These are phyloP conservation scores for Lonicera japonica DNA, from an alignment of 129 eudicot genomes.

Conservation along the genomic window DNA sequence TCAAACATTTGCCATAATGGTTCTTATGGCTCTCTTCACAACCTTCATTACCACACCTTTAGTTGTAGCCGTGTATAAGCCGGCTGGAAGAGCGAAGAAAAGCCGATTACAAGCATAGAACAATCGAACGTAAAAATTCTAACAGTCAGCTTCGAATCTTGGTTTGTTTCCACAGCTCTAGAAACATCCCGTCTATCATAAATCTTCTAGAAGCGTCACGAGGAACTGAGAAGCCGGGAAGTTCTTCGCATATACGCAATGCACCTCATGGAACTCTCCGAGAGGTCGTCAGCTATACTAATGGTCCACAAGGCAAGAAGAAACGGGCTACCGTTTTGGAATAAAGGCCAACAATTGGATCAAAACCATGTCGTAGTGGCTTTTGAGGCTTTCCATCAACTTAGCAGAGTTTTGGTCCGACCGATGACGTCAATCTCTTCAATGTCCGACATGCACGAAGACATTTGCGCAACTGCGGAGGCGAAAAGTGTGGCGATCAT, in stretches of 20 bases:
- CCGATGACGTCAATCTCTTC: constrained; percentile 27
- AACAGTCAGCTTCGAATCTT: constrained; percentile 20
- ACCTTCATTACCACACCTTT: constrained; percentile 39
- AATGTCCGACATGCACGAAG: constrained; percentile 24
- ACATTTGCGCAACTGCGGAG: constrained; percentile 20
- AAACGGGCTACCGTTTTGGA: constrained; percentile 32
- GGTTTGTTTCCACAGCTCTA: constrained; percentile 26
- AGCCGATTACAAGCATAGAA: constrained; percentile 23
- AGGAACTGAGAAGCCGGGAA: constrained; percentile 21
- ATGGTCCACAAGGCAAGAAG: constrained; percentile 32
- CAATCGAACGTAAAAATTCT: constrained; percentile 17
- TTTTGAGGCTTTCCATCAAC: constrained; percentile 24
- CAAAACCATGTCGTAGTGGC: constrained; percentile 21
- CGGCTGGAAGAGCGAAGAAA: constrained; percentile 13
- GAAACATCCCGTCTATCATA: constrained; percentile 27
- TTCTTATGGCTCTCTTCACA: constrained; percentile 37
- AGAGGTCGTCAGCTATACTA: constrained; percentile 34
- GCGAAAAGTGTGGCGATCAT: constrained; percentile 17
- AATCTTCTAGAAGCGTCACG: constrained; percentile 34
- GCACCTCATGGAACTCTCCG: constrained; percentile 38
- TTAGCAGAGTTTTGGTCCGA: constrained; percentile 15
- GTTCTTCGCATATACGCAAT: constrained; percentile 30
- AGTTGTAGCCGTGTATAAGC: constrained; percentile 32
- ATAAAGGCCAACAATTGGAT: constrained; percentile 1
- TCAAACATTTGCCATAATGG: constrained; percentile 35